Evolutionary conservation across 1,284 basidiomycete genomes (phyloP), one percentile per base, ranked within the genome.

Genomic region (Grifola frondosa): DNA sequence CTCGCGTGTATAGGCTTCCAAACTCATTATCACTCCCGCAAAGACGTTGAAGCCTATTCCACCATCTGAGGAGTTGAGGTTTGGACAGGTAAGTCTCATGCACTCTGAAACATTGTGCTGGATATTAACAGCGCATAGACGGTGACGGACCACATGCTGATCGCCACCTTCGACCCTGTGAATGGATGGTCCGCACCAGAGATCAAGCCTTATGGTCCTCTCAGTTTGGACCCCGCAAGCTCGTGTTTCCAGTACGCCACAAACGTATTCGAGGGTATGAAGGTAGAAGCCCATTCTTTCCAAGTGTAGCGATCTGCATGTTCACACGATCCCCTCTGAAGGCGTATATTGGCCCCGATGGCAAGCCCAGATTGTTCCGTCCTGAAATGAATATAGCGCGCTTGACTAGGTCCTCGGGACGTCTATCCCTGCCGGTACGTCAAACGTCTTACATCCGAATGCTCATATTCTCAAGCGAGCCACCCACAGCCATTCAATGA

Each of bases 231-330:
- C 54, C 91, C 92, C 1, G 72, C 81, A 12, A 70, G 81, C 61
- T 88, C 80, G 12, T 83, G 82, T 51, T 74, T 89, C 52, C 85
- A 89, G 38, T 95, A 94, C 59, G 82, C 80, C 12, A 73, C 83
- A 2, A 88, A 79, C 48, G 69, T 90, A 4, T 95, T 93, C 50
- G 91, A 95, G 62, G 92, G 92, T 2, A 88, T 94, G 84, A 95
- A 96, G 75, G 81, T 77, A 32, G n/a, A n/a, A 13, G 62, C 76
- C 24, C 17, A 62, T 51, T n/a, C 23, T 4, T 75, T 88, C 87
- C 5, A 23, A 5, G 22, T 6, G 5, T 13, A 25, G 17, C 6
- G 25, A 19, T 12, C 7, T 4, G 10, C 15, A 13, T 5, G 6
- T 15, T 37, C 25, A 26, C 9, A 12, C 9, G 20, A 5, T 15